Conservation (phyloP, 2,329 filamentous ascomycete species). For the Trichoderma asperellum region DNA sequence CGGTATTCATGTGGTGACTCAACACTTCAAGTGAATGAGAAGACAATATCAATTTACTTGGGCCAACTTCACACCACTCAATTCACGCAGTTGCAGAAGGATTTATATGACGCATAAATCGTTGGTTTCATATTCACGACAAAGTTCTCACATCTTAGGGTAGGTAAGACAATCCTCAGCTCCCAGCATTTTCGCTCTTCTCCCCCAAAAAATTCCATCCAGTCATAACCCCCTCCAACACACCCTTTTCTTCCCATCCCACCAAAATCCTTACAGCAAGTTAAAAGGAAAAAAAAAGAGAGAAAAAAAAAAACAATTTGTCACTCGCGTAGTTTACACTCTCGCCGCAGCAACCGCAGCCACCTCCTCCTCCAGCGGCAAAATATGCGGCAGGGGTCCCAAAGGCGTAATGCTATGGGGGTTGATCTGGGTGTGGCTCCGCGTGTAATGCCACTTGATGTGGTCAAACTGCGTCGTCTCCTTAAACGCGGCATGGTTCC, state of each 20-base stretch:
- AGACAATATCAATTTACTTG: not conserved
- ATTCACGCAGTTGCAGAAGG: not conserved
- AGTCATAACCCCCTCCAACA: not conserved
- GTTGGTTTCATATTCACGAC: not conserved
- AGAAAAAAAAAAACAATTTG: not conserved
- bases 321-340: not conserved
- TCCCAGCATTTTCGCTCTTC: not conserved
- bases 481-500: constrained; percentile 76
- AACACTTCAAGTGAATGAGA: not conserved
- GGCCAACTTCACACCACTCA: not conserved
- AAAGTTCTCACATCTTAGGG: constrained; percentile 4
- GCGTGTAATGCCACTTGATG: constrained; percentile 79
- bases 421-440: constrained; percentile 68
- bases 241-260: not conserved
- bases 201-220: not conserved
- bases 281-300: too few relatives aligned
- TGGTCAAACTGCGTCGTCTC: constrained; percentile 91
- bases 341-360: constrained; percentile 51
- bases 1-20: not conserved
- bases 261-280: not conserved
- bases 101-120: not conserved
- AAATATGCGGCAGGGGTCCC: constrained; percentile 80
- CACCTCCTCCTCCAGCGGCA: constrained; percentile 76
- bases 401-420: constrained; percentile 76
- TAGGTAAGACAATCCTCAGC: not conserved